Base-by-base conservation (phyloP, 208 protist species). In the Trypanosoma brucei region DNA sequence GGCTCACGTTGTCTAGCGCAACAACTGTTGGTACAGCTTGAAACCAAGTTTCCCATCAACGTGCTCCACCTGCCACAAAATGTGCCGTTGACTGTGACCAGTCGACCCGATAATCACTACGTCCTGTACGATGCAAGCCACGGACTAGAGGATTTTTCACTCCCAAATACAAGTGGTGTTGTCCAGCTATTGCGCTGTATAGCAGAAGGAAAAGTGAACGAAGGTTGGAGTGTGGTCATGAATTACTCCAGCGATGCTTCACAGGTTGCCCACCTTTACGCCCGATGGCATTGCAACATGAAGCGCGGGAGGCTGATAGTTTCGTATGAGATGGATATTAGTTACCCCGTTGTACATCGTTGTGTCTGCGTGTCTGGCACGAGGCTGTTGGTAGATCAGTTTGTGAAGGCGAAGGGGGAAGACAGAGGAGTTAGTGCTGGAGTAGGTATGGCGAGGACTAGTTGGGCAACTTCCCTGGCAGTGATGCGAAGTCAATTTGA, bases 1-100 rank as follows among this genome's bases (percentile, higher is more conserved):
- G 90, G 90, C 22, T 70, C 83, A 7, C 84, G 87, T 53, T 96
- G 90, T 60, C 60, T 93, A 7, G 80, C 85, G 11, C 84, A 93
- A 62, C 90, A 96, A 65, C 58, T 96, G 7, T 92, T 96, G 76
- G 90, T 93, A 39, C 85, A 92, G 56, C 70, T 96, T 30, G 83
- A 93, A 39, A 81, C 65, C 14, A 64, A 78, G 22, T 96, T 96
- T 59, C 87, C 90, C 8, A 73, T 93, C 3, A 51, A 59, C 34
- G 57, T 70, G 13, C 34, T 35, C 9, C 55, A 42, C 53, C 33
- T 62, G 42, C 54, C 79, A 62, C 49, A 77, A 76, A 51, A 72
- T 80, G 38, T 74, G 64, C 22, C 69, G 64, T 45, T 71, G 42
- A 55, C 59, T 65, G 53, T 40, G 65, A 8, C 56, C 70, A 48